These are phyloP conservation scores for Saxispiralis lemnorum DNA, from an alignment of 495 filamentous ascomycete genomes.

Conservation along the genomic window DNA sequence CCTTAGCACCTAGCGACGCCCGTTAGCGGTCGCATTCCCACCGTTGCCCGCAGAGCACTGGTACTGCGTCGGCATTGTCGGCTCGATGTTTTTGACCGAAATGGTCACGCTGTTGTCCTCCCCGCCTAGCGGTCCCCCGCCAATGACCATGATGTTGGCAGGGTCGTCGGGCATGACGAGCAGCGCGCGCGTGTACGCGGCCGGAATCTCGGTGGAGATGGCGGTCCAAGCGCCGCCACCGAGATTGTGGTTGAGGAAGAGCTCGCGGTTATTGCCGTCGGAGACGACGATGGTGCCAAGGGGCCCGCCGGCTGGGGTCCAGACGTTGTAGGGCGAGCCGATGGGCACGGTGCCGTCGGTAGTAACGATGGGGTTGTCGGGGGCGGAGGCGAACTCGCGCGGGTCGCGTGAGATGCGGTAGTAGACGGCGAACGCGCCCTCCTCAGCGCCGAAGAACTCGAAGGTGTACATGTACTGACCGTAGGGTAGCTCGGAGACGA, in stretches of 20 bases:
- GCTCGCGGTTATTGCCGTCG: slow-evolving; percentile 29
- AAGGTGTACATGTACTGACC: slow-evolving; percentile 44
- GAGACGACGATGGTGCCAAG: slow-evolving; percentile 33
- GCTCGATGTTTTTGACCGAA: too few species aligned
- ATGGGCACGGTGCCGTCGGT: slow-evolving; percentile 34
- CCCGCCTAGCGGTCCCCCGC: slow-evolving; percentile 9
- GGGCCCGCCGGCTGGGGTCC: slow-evolving; percentile 20
- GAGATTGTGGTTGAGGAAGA: slow-evolving; percentile 41
- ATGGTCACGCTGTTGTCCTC: slow-evolving; percentile 7
- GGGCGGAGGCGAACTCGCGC: slow-evolving; percentile 31
- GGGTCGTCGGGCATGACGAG: slow-evolving; percentile 2
- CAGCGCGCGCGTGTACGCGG: slow-evolving; percentile 35
- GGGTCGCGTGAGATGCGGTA: slow-evolving; percentile 36
- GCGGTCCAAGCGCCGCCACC: slow-evolving; percentile 39
- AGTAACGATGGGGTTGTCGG: slow-evolving; percentile 28
- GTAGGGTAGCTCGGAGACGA: slow-evolving; percentile 39
- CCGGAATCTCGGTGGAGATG: slow-evolving; percentile 29
- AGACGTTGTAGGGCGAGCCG: slow-evolving; percentile 25
- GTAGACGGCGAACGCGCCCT: slow-evolving; percentile 39
- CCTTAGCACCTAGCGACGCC: too few species aligned
- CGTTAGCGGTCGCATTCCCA: too few species aligned
- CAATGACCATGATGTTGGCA: slow-evolving; percentile 4
- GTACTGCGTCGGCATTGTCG: too few species aligned
- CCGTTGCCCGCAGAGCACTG: too few species aligned
- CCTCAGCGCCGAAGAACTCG: slow-evolving; percentile 40